phyloP scores from a whole-genome alignment of 2,329 filamentous ascomycete genomes.

The Aurifilum marmelostoma region DNA sequence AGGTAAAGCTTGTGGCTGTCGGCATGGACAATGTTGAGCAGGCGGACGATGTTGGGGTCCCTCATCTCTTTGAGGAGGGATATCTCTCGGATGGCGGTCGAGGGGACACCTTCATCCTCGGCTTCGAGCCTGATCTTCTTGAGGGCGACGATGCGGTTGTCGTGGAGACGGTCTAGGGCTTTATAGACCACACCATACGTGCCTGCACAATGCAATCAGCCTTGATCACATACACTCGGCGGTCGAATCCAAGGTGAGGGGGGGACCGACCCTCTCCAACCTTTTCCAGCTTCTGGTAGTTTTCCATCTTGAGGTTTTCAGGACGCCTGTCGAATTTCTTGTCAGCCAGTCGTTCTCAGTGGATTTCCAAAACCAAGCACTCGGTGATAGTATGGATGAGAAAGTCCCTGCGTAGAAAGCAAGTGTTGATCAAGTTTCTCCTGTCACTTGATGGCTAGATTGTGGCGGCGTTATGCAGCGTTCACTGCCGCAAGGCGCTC shows the following conservation, averaged over 20 bases:
- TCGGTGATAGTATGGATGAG: not conserved
- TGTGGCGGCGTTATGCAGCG: not conserved
- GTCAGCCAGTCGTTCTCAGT: conserved; percentile 7
- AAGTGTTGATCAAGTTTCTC: not conserved
- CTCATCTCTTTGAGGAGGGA: conserved; percentile 91
- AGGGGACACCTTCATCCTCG: conserved; percentile 88
- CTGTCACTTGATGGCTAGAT: not conserved
- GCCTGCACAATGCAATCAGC: conserved; percentile 52
- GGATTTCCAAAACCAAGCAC: not conserved
- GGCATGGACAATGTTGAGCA: conserved; percentile 87
- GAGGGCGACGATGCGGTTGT: conserved; percentile 80
- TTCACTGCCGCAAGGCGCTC: not conserved
- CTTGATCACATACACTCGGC: not conserved
- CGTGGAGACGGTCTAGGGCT: conserved; percentile 76
- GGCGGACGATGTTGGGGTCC: conserved; percentile 81
- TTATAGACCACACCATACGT: conserved; percentile 95
- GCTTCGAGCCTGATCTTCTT: conserved; percentile 93
- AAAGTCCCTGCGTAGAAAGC: not conserved
- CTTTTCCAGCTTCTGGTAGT: conserved; percentile 82
- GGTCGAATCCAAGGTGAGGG: not conserved
- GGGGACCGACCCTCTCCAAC: conserved; percentile 70
- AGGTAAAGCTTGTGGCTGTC: conserved; percentile 92
- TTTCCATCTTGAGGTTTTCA: conserved; percentile 40
- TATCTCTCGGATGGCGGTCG: conserved; percentile 89
- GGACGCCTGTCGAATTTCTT: not conserved